Conservation (phyloP, 2,329 filamentous ascomycete species). For the Clarireedia sp. region DNA sequence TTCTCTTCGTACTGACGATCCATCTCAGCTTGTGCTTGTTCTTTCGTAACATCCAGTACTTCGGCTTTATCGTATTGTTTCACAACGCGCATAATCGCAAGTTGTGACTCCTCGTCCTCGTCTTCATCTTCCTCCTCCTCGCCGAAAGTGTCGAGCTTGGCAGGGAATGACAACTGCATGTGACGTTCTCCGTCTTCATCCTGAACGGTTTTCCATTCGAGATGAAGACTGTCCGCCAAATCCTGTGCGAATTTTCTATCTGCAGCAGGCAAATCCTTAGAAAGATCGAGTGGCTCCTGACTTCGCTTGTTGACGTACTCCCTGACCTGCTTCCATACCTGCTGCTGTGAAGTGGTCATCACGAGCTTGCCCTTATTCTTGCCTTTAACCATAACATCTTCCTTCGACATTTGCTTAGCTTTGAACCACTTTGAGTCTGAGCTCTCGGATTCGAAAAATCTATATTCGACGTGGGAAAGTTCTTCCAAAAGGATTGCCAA, state of each 20-base stretch:
- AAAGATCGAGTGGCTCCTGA: constrained; percentile 65
- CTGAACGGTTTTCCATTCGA: constrained; percentile 57
- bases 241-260: constrained; percentile 93
- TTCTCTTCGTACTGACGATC: constrained; percentile 83
- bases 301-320: constrained; percentile 69
- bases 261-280: constrained; percentile 60
- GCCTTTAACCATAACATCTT: constrained; percentile 55
- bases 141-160: constrained; percentile 35
- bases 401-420: constrained; percentile 68
- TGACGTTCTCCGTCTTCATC: constrained; percentile 60
- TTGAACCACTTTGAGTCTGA: constrained; percentile 87
- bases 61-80: constrained; percentile 87
- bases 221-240: constrained; percentile 60
- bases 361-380: constrained; percentile 59
- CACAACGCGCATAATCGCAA: constrained; percentile 77
- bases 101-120: constrained; percentile 74
- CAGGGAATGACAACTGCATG: constrained; percentile 52
- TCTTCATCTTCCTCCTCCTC: constrained; percentile 56
- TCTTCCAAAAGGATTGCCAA: constrained; percentile 72
- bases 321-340: constrained; percentile 75
- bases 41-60: constrained; percentile 69
- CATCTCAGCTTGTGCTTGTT: constrained; percentile 71
- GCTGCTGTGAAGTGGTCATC: constrained; percentile 72
- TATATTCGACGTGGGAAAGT: constrained; percentile 78
- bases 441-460: constrained; percentile 88